Evolutionary conservation across 2,329 filamentous ascomycete species (phyloP).

Genomic region (Aspergillus sp.): DNA sequence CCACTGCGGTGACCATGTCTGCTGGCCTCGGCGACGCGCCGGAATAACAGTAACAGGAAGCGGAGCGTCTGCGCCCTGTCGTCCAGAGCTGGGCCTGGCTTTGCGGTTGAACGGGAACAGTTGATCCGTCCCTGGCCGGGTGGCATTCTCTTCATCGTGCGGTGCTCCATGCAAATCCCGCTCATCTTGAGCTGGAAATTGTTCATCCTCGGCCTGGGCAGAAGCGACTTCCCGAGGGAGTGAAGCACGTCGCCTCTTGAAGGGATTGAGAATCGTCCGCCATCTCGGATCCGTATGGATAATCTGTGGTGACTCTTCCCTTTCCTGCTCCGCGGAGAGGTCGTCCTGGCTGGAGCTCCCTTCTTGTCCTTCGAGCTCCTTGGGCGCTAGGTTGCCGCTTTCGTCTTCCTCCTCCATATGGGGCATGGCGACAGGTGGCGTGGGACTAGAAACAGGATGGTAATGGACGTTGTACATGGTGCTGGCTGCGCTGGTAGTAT

Average conservation of each 20-base stretch:
- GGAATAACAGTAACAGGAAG: constrained; percentile 62
- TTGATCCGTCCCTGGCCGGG: constrained; percentile 47
- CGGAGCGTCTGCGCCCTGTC: constrained; percentile 36
- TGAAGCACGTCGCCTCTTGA: constrained; percentile 57
- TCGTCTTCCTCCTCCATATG: constrained; percentile 34
- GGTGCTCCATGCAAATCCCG: constrained; percentile 35
- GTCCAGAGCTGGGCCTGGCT: constrained; percentile 38
- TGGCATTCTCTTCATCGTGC: constrained; percentile 43
- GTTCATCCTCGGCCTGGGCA: constrained; percentile 51
- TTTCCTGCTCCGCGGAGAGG: constrained; percentile 20
- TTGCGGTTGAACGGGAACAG: constrained; percentile 50
- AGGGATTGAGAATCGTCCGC: constrained; percentile 56
- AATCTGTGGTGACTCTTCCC: constrained; percentile 34
- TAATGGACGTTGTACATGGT: constrained; percentile 65
- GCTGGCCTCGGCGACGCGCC: constrained; percentile 53
- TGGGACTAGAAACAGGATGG: constrained; percentile 53
- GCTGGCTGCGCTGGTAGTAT: constrained; percentile 62
- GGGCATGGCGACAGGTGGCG: constrained; percentile 39
- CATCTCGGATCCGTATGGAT: constrained; percentile 40
- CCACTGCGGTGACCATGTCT: constrained; percentile 54
- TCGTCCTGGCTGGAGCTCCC: constrained; percentile 12
- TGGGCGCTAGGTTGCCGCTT: constrained; percentile 18
- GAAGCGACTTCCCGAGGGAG: constrained; percentile 60
- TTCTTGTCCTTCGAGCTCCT: constrained; percentile 21
- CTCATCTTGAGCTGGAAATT: constrained; percentile 13